Conservation (phyloP, 2,329 filamentous ascomycete genomes). For the Clarireedia hainanense region DNA sequence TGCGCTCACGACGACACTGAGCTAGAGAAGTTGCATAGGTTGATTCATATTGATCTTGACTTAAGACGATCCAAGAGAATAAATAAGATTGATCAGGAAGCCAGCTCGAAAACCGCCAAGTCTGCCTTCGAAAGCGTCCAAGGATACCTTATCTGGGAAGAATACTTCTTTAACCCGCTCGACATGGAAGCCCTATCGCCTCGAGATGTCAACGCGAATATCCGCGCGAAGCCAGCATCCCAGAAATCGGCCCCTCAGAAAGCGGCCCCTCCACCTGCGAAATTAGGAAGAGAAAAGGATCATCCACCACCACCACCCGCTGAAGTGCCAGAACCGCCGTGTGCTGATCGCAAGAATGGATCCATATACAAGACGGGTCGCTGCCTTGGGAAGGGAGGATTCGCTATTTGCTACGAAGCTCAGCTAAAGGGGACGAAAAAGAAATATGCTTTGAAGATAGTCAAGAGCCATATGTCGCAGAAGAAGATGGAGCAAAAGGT, state of each 20-base stretch:
- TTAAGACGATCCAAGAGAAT: conserved; percentile 6
- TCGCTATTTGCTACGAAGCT: conserved; percentile 73
- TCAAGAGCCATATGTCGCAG: conserved; percentile 72
- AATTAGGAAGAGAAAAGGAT: conserved; percentile 49
- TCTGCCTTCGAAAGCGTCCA: conserved; percentile 11
- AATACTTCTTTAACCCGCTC: conserved; percentile 34
- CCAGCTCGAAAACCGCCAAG: conserved; percentile 17
- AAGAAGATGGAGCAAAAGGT: conserved; percentile 79
- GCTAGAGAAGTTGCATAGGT: conserved; percentile 8
- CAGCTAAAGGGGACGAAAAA: conserved; percentile 58
- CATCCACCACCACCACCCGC: conserved; percentile 57
- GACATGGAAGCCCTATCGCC: conserved; percentile 58
- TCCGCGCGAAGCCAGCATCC: conserved; percentile 34
- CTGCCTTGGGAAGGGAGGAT: conserved; percentile 72
- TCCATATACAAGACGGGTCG: conserved; percentile 67
- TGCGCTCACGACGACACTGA: conserved; percentile 21
- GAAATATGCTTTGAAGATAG: conserved; percentile 71
- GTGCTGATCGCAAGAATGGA: conserved; percentile 60
- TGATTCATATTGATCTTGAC: conserved; percentile 8
- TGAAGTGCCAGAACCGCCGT: conserved; percentile 54
- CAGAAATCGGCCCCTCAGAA: conserved; percentile 44
- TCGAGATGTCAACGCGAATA: conserved; percentile 55
- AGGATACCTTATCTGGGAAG: conserved; percentile 19
- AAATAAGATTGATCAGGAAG: conserved; percentile 7
- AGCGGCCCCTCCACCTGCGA: conserved; percentile 40